phyloP scores from a whole-genome alignment of 2,329 filamentous ascomycete species.

The Cryphonectria naterciae region DNA sequence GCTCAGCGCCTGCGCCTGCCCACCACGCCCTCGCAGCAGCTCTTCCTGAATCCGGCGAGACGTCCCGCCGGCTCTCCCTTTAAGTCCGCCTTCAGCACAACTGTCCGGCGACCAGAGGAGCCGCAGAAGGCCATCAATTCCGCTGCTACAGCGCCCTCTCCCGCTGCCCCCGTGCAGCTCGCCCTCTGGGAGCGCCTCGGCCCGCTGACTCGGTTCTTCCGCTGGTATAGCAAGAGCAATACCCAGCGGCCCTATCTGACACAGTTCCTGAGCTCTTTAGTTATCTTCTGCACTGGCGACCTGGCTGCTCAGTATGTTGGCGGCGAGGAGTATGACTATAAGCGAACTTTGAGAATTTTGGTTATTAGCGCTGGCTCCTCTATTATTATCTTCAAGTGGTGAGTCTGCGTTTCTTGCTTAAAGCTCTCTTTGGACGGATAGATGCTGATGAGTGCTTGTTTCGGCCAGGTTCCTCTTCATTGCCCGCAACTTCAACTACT shows the following conservation, averaged over 20 bases:
- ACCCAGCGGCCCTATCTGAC: slow-evolving; percentile 73
- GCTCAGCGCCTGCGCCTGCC: slow-evolving; percentile 13
- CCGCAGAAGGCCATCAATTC: slow-evolving; percentile 16
- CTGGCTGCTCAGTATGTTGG: slow-evolving; percentile 74
- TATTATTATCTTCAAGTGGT: slow-evolving; percentile 85
- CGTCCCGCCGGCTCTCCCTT: neutral
- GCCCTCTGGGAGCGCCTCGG: slow-evolving; percentile 62
- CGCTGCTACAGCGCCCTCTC: slow-evolving; percentile 43
- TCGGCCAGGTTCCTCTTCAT: slow-evolving; percentile 74
- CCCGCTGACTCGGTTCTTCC: slow-evolving; percentile 55
- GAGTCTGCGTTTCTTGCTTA: slow-evolving; percentile 35
- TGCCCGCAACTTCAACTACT: slow-evolving; percentile 80
- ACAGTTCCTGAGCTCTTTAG: slow-evolving; percentile 73
- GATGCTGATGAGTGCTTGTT: neutral
- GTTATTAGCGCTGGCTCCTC: slow-evolving; percentile 73
- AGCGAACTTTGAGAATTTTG: slow-evolving; percentile 71
- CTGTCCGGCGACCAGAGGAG: slow-evolving; percentile 11
- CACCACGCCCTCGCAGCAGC: neutral
- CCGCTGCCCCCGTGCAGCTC: slow-evolving; percentile 41
- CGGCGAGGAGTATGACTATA: slow-evolving; percentile 66
- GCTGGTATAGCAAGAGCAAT: slow-evolving; percentile 72
- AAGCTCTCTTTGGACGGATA: neutral
- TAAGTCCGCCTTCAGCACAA: neutral
- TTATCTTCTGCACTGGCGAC: slow-evolving; percentile 80
- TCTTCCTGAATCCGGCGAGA: slow-evolving; percentile 2